Evolutionary conservation across 371 early-diverging fungal genomes (phyloP).

Genomic region (Conidiobolus incongruus): DNA sequence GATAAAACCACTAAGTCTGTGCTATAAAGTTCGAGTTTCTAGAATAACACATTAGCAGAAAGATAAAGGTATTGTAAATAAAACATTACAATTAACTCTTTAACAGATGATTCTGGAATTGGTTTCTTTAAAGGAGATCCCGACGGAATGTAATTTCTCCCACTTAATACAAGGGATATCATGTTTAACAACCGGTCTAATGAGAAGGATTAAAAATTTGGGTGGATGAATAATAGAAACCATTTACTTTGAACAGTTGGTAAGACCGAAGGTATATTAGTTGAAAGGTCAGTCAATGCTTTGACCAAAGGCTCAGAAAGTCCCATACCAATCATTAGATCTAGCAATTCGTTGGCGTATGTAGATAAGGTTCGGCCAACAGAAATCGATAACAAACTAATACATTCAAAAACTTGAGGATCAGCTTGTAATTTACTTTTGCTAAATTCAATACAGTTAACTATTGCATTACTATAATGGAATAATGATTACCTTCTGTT

Average conservation of each 20-base stretch:
- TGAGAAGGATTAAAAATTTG: neutral
- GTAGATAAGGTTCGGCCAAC: slow-evolving; percentile 75
- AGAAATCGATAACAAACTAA: slow-evolving; percentile 69
- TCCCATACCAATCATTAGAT: slow-evolving; percentile 77
- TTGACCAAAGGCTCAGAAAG: slow-evolving; percentile 60
- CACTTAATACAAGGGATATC: slow-evolving; percentile 65
- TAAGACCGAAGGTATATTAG: slow-evolving; percentile 59
- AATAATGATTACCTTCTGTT: neutral
- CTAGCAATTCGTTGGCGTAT: slow-evolving; percentile 69
- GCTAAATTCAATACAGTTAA: neutral
- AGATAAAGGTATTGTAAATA: neutral
- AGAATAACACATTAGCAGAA: neutral
- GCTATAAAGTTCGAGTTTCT: neutral
- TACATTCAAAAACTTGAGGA: slow-evolving; percentile 56
- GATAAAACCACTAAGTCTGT: slow-evolving; percentile 65
- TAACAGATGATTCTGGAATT: neutral
- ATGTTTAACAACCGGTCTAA: slow-evolving; percentile 72
- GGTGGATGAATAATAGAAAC: neutral
- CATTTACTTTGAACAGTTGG: slow-evolving; percentile 68
- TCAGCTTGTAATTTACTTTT: slow-evolving; percentile 13
- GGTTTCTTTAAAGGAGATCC: slow-evolving; percentile 30
- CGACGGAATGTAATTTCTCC: slow-evolving; percentile 63
- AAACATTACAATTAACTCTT: neutral
- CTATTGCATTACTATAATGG: neutral
- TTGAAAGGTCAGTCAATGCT: slow-evolving; percentile 58